phyloP scores from a whole-genome alignment of 371 early-diverging fungal species.

The Syncephalis plumigaleata region DNA sequence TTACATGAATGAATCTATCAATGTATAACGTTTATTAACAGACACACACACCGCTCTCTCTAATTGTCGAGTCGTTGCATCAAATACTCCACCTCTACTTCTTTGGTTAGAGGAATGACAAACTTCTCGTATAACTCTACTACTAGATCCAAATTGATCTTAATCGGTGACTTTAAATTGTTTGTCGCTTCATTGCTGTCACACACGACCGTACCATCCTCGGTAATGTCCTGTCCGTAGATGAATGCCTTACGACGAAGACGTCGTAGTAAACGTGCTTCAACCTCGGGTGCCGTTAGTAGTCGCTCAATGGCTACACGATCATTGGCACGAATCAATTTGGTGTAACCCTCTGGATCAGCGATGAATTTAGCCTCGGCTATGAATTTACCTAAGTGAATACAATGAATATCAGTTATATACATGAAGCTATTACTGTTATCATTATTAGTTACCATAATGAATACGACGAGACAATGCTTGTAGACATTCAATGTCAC shows the following conservation, averaged over 20 bases:
- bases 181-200: slow-evolving; percentile 6
- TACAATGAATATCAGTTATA: not conserved
- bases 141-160: slow-evolving; percentile 58
- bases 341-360: slow-evolving; percentile 61
- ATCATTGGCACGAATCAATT: slow-evolving; percentile 58
- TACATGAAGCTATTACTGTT: not conserved
- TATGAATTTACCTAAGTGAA: slow-evolving; percentile 65
- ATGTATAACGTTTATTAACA: no score
- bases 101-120: slow-evolving; percentile 74
- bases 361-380: slow-evolving; percentile 84
- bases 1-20: no score
- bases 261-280: slow-evolving; percentile 59
- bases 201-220: slow-evolving; percentile 11
- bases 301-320: slow-evolving; percentile 60
- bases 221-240: slow-evolving; percentile 72
- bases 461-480: slow-evolving; percentile 86
- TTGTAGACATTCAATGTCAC: slow-evolving; percentile 85
- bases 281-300: slow-evolving; percentile 72
- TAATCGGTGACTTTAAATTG: slow-evolving; percentile 9
- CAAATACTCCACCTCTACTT: slow-evolving; percentile 88
- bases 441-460: slow-evolving; percentile 36
- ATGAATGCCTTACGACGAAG: slow-evolving; percentile 73
- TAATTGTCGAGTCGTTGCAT: slow-evolving; percentile 33
- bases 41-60: no score
- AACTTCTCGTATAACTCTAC: slow-evolving; percentile 74